Conservation (phyloP, 805 yeast genomes). For the Candida pseudofarinosa region DNA sequence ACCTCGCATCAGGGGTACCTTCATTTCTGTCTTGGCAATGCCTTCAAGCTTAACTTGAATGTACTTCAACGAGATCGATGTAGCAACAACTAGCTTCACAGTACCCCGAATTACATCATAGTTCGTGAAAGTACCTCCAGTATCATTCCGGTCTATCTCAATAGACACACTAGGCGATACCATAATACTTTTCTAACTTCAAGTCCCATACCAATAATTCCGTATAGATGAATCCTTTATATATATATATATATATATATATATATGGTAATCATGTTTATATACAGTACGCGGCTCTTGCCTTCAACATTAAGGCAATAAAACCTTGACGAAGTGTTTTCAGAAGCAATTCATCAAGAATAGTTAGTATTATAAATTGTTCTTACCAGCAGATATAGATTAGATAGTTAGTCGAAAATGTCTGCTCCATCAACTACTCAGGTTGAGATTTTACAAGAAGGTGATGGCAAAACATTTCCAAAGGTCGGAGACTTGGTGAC, state of each 20-base stretch:
- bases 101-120: slow-evolving; percentile 41
- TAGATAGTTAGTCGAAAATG: slow-evolving; percentile 16
- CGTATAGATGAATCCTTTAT: background rate
- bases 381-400: background rate
- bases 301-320: background rate
- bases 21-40: slow-evolving; percentile 34
- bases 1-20: slow-evolving; percentile 17
- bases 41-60: slow-evolving; percentile 55
- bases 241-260: no score
- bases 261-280: background rate
- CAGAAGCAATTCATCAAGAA: background rate
- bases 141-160: slow-evolving; percentile 28
- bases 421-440: slow-evolving; percentile 39
- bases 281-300: background rate
- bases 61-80: slow-evolving; percentile 40
- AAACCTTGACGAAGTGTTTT: background rate
- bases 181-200: no score
- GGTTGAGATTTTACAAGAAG: slow-evolving; percentile 45
- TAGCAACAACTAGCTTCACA: slow-evolving; percentile 34
- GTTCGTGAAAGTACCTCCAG: slow-evolving; percentile 45
- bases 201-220: background rate
- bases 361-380: background rate
- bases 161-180: slow-evolving; percentile 17
- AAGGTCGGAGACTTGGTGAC: slow-evolving; percentile 83
- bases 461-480: slow-evolving; percentile 89